These are phyloP conservation scores for Astrephomene gubernaculifera DNA, from an alignment of 139 green algal genomes.

Conservation along the genomic window DNA sequence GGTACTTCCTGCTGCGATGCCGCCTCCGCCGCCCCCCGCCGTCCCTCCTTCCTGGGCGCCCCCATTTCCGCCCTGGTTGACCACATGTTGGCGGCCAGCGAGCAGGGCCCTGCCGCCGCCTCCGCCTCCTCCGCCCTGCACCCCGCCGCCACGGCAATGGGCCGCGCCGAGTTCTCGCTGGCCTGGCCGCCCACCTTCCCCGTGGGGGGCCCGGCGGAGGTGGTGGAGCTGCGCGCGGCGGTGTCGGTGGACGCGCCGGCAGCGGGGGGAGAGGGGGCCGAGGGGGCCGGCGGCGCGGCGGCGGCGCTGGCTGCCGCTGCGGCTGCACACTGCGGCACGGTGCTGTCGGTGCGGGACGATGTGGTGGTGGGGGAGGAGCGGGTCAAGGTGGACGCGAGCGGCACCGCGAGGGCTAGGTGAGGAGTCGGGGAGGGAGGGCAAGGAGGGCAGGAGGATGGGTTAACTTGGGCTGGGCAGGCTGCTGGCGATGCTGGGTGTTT, in stretches of 20 bases:
- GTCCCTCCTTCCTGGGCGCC: not conserved
- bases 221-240: slow-evolving; percentile 16
- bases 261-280: no score
- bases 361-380: slow-evolving; percentile 32
- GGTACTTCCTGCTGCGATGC: not conserved
- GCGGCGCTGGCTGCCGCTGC: not conserved
- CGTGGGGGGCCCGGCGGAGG: slow-evolving; percentile 12
- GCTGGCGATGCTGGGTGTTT: no score
- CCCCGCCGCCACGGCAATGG: not conserved
- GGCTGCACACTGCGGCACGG: not conserved
- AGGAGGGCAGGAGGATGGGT: not conserved
- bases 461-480: no score
- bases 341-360: slow-evolving; percentile 16
- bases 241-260: not conserved
- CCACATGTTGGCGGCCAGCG: not conserved
- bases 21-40: no score
- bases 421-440: not conserved
- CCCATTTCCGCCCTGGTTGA: not conserved
- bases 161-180: slow-evolving; percentile 10
- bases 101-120: no score
- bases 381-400: not conserved
- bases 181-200: slow-evolving; percentile 39
- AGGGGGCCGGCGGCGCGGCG: not conserved
- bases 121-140: not conserved
- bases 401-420: not conserved